phyloP scores from a whole-genome alignment of 2,329 filamentous ascomycete genomes.

The Pestalotiopsis sp. region DNA sequence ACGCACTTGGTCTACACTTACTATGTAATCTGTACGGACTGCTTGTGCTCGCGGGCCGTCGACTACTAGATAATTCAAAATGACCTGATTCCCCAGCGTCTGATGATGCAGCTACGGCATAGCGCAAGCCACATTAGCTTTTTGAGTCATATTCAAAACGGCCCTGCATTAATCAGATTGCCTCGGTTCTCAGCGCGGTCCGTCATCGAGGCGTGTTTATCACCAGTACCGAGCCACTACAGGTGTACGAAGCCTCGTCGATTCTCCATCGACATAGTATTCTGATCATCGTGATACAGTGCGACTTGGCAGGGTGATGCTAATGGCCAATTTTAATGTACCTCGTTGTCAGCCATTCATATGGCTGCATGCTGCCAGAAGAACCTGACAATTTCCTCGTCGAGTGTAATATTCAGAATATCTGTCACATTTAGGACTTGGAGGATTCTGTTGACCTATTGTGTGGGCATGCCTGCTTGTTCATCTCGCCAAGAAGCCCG shows the following conservation, averaged over 20 bases:
- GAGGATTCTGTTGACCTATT: too few species aligned
- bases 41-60: background rate
- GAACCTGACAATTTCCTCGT: too few species aligned
- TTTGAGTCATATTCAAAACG: background rate
- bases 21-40: background rate
- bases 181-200: background rate
- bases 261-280: background rate
- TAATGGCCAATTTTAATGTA: too few species aligned
- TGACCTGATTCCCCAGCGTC: background rate
- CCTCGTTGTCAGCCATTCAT: too few species aligned
- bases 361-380: too few species aligned
- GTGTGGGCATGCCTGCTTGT: too few species aligned
- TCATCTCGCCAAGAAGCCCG: too few species aligned
- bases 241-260: background rate
- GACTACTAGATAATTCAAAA: background rate
- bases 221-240: background rate
- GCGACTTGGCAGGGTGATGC: too few species aligned
- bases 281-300: background rate
- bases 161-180: background rate
- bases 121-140: background rate
- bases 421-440: too few species aligned
- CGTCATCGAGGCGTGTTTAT: background rate
- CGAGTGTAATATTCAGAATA: too few species aligned
- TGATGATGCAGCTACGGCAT: too few species aligned
- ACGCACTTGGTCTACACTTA: background rate